A percentile compares a stretch with the other conserved stretches of the same genome.
phyloP scores from a whole-genome alignment of 805 yeast genomes.

The Wickerhamomyces sydowiorum region DNA sequence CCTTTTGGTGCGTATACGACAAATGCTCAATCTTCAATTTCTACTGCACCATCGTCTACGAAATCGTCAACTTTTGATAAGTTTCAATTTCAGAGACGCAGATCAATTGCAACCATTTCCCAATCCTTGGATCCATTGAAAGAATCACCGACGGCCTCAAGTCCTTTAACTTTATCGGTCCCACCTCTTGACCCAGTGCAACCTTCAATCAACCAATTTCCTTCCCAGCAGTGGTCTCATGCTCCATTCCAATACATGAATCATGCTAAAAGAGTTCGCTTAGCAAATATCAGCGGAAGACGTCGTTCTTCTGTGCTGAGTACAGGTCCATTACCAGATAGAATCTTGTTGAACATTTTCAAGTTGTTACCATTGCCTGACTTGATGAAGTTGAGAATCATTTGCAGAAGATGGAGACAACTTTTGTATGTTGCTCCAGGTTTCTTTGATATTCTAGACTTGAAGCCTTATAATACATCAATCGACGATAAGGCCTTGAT shows the following conservation, averaged over 20 bases:
- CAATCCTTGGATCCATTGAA: constrained; percentile 6
- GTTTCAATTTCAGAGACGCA: constrained; percentile 5
- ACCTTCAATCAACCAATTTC: constrained; percentile 31
- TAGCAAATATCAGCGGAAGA: constrained; percentile 38
- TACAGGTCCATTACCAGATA: constrained; percentile 58
- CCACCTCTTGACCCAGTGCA: constrained; percentile 37
- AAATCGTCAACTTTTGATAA: background rate
- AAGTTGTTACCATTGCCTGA: constrained; percentile 47
- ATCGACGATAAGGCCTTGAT: constrained; percentile 53
- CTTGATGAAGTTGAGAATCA: constrained; percentile 52
- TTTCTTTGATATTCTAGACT: constrained; percentile 46
- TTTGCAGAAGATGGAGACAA: constrained; percentile 66
- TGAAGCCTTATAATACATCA: constrained; percentile 56
- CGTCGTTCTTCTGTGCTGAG: constrained; percentile 54
- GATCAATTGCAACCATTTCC: constrained; percentile 8
- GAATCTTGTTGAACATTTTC: constrained; percentile 48
- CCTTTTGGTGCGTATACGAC: background rate
- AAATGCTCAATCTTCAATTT: constrained; percentile 1
- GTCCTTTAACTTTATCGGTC: constrained; percentile 18
- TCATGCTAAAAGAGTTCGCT: constrained; percentile 46
- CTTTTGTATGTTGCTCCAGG: constrained; percentile 51
- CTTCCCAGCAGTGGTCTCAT: constrained; percentile 14
- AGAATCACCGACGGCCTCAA: constrained; percentile 4
- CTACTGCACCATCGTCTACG: background rate
- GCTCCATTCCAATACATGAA: constrained; percentile 47